Base-by-base conservation (phyloP, 495 filamentous ascomycete species). In the Xylaria longipes region DNA sequence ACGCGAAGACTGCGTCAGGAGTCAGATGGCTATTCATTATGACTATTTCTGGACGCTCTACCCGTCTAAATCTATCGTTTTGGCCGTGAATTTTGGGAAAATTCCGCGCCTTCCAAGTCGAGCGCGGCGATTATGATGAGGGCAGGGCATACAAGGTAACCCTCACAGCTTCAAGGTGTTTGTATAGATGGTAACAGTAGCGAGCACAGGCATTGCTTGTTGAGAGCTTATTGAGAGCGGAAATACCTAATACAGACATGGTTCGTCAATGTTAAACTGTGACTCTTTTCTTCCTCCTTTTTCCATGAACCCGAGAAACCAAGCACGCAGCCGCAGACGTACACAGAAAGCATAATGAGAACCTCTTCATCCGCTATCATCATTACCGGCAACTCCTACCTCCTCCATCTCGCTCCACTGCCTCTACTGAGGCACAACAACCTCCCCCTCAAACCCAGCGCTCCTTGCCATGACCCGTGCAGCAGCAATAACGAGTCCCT, bases 41-140 rank as follows among this genome's bases (percentile, higher is more conserved):
- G 77, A 81, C 25, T 56, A 74, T 6, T 70, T 82, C 15, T 84
- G 82, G 82, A 79, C 77, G 3, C 73, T 82, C 25, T 82, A 81
- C 74, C 74, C 74, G 1, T 77, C 79, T 17, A 48, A 70, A 4
- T 71, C 68, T 29, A 74, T 82, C 48, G 70, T 78, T 7, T 65
- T 78, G 69, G 64, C 63, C 68, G 77, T 77, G 41, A n/a, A 77
- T 3, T 62, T 76, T 17, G 54, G 71, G 5, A 77, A 78, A 78
- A 41, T 46, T 75, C 71, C 78, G 81, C 35, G 80, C 78, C 3
- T 79, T 77, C 64, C 77, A 74, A 20, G 52, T 82, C 50, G 7
- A 58, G 3, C 64, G 66, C 33, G 63, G 39, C 35, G 73, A 56
- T 35, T 83, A 82, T 58, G 74, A 75, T 45, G 37, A 46, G 1